phyloP scores from a whole-genome alignment of 495 filamentous ascomycete genomes.

The Podospora anserina region DNA sequence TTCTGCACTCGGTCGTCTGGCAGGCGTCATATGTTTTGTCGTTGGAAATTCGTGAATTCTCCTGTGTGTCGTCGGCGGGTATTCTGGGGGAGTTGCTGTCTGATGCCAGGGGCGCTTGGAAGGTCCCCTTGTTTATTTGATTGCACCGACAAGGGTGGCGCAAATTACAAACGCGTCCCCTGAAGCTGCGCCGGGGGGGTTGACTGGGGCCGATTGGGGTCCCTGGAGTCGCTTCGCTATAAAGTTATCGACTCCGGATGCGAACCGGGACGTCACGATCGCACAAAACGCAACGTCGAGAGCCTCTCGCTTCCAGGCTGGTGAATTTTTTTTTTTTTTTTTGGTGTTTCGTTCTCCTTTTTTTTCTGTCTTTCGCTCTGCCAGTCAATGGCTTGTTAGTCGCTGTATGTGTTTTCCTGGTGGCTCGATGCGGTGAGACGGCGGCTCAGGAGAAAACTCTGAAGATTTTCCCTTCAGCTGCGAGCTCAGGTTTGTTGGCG shows the following conservation, averaged over 20 bases:
- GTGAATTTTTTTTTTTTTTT: not conserved
- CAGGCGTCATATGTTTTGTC: constrained; percentile 29
- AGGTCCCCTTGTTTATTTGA: constrained; percentile 40
- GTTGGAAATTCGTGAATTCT: constrained; percentile 21
- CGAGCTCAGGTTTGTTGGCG: not conserved
- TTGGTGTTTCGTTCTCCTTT: not conserved
- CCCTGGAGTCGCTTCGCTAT: constrained; percentile 15
- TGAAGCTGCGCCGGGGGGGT: constrained; percentile 16
- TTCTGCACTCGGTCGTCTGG: constrained; percentile 16
- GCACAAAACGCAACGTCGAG: not conserved
- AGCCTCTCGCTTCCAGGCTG: not conserved
- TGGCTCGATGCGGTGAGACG: constrained; percentile 5
- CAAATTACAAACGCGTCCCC: constrained; percentile 41
- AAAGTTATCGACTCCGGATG: constrained; percentile 12
- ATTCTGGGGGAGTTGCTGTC: constrained; percentile 27
- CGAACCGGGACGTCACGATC: constrained; percentile 3
- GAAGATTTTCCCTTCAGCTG: not conserved
- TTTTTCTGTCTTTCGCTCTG: not conserved
- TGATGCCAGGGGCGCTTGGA: constrained; percentile 17
- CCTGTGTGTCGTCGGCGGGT: constrained; percentile 30
- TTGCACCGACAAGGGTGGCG: constrained; percentile 35
- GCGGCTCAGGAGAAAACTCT: constrained; percentile 3
- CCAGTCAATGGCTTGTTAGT: not conserved
- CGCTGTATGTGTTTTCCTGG: not conserved
- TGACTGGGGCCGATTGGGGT: constrained; percentile 13